phyloP scores from a whole-genome alignment of 805 yeast species.

The Sporopachydermia quercuum region DNA sequence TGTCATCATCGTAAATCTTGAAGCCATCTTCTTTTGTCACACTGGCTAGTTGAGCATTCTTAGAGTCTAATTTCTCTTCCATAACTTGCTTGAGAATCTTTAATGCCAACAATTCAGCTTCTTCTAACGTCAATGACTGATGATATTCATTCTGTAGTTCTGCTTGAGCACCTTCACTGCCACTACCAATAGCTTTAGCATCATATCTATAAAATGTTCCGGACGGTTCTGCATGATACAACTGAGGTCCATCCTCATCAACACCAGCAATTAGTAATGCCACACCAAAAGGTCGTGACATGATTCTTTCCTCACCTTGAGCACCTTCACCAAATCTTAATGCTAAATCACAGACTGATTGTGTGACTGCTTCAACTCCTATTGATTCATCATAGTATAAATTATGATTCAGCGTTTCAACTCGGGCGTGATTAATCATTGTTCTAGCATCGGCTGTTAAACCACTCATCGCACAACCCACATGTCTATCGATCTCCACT shows the following conservation, averaged over 20 bases:
- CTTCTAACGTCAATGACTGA: slow-evolving; percentile 75
- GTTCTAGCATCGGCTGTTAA: slow-evolving; percentile 97
- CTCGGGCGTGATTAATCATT: slow-evolving; percentile 97
- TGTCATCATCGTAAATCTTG: slow-evolving; percentile 67
- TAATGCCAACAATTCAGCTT: slow-evolving; percentile 81
- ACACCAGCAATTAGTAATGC: slow-evolving; percentile 91
- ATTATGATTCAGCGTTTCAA: slow-evolving; percentile 55
- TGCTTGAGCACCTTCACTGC: slow-evolving; percentile 97
- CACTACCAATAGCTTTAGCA: slow-evolving; percentile 98
- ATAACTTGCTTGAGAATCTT: slow-evolving; percentile 92
- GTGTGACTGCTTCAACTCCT: slow-evolving; percentile 86
- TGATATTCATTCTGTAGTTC: slow-evolving; percentile 96
- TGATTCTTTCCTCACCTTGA: slow-evolving; percentile 81
- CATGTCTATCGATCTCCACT: slow-evolving; percentile 83
- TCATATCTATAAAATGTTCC: slow-evolving; percentile 96
- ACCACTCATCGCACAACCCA: slow-evolving; percentile 98
- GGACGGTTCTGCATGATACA: slow-evolving; percentile 93
- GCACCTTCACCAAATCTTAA: slow-evolving; percentile 96
- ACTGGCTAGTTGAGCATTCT: slow-evolving; percentile 88
- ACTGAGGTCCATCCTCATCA: slow-evolving; percentile 92
- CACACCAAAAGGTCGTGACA: slow-evolving; percentile 99
- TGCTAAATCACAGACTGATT: slow-evolving; percentile 93
- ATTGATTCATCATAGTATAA: slow-evolving; percentile 86
- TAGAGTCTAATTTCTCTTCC: slow-evolving; percentile 96
- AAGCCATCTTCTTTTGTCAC: slow-evolving; percentile 82